Evolutionary conservation across 2,329 filamentous ascomycete species (phyloP).

Genomic region (Talaromyces funiculosus): DNA sequence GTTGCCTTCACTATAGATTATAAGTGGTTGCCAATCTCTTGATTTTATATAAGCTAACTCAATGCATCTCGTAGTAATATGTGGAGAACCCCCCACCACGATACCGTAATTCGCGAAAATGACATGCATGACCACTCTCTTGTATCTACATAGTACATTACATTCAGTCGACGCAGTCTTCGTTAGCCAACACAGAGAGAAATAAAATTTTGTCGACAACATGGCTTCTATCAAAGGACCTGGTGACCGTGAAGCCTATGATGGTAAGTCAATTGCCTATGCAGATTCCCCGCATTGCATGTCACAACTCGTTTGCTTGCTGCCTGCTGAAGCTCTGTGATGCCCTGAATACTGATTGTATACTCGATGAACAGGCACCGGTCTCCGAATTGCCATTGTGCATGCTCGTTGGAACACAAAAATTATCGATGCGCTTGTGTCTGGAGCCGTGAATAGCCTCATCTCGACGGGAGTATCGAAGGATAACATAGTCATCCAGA

Average conservation of each 20-base stretch:
- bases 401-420: conserved; percentile 91
- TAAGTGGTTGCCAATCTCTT: neutral
- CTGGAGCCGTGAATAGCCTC: conserved; percentile 73
- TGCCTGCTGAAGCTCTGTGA: neutral
- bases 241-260: conserved; percentile 52
- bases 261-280: conserved; percentile 41
- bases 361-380: conserved; percentile 48
- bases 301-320: neutral
- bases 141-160: neutral
- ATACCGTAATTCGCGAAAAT: neutral
- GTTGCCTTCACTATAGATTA: neutral
- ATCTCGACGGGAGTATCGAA: conserved; percentile 73
- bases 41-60: neutral
- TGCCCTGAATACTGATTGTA: neutral
- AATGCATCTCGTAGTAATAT: neutral
- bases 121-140: neutral
- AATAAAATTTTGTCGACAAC: conserved; percentile 19
- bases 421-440: conserved; percentile 80
- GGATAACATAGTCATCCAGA: conserved; percentile 82
- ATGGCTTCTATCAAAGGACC: conserved; percentile 59
- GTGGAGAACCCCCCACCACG: conserved; percentile 2
- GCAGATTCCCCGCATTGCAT: neutral
- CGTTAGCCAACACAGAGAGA: neutral
- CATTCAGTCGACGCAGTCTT: neutral
- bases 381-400: conserved; percentile 85